Percentiles rank a stretch among this genome's conserved stretches.
phyloP scores from a whole-genome alignment of 1,284 basidiomycete genomes.

The Pascua sp. region DNA sequence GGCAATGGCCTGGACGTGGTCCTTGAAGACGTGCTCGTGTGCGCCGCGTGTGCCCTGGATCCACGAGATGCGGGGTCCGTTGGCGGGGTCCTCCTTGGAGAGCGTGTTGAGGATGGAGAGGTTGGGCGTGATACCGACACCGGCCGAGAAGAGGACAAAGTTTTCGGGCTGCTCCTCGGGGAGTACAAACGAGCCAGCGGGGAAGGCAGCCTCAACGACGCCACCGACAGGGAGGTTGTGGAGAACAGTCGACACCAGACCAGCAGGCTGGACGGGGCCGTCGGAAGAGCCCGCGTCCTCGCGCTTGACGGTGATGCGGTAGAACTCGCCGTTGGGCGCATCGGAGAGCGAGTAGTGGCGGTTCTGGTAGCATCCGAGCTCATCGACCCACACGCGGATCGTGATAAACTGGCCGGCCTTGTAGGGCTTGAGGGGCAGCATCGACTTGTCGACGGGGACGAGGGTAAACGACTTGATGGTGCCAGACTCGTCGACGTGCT shows the following conservation, averaged over 20 bases:
- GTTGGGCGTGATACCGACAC: conserved; percentile 35
- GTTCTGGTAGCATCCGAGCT: conserved; percentile 18
- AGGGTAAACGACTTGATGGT: conserved; percentile 32
- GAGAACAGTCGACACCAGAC: conserved; percentile 11
- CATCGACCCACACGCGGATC: conserved; percentile 15
- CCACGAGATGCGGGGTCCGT: conserved; percentile 17
- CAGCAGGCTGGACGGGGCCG: conserved; percentile 8
- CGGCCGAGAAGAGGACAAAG: conserved; percentile 36
- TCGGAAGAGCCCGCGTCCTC: conserved; percentile 17
- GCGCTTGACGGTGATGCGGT: conserved; percentile 34
- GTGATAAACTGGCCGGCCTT: conserved; percentile 35
- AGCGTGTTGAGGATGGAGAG: conserved; percentile 35
- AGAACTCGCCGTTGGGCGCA: conserved; percentile 16
- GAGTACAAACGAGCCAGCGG: conserved; percentile 33
- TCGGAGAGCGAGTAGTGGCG: conserved; percentile 33
- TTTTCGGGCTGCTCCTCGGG: conserved; percentile 19
- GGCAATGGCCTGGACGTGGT: conserved; percentile 12
- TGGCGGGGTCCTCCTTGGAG: background rate
- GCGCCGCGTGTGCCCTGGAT: conserved; percentile 12
- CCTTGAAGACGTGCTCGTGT: conserved; percentile 14
- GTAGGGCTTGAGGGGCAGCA: conserved; percentile 23
- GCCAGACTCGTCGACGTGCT: conserved; percentile 27
- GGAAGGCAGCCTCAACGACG: conserved; percentile 27
- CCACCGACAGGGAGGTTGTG: conserved; percentile 29
- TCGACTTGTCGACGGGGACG: conserved; percentile 23